Percentiles rank a stretch among this genome's conserved stretches.
phyloP scores from a whole-genome alignment of 139 green algal species.

The Asterochloris sp. region DNA sequence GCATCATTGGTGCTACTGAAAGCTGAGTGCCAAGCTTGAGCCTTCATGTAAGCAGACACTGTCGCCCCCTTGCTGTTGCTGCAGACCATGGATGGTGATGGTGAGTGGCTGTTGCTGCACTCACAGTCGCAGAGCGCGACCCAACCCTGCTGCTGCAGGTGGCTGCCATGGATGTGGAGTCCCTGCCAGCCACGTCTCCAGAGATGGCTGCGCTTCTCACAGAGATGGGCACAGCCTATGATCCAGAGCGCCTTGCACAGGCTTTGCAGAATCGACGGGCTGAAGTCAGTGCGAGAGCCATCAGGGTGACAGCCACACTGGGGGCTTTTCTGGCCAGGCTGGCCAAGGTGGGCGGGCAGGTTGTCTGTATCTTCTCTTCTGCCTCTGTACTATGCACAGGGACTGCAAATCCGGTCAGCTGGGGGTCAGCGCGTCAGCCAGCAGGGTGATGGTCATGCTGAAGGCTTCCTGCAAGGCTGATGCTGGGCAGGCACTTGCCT shows the following conservation, averaged over 20 bases:
- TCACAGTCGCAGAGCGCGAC: too few species aligned
- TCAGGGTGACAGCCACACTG: slow-evolving; percentile 52
- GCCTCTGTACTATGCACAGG: too few species aligned
- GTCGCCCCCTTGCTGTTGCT: background rate
- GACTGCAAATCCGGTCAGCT: too few species aligned
- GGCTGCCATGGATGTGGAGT: slow-evolving; percentile 74
- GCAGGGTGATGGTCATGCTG: too few species aligned
- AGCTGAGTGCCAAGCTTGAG: background rate
- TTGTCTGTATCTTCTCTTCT: too few species aligned
- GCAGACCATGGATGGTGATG: too few species aligned
- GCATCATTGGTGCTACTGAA: background rate
- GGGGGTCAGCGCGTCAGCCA: too few species aligned
- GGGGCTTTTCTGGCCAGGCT: slow-evolving; percentile 65
- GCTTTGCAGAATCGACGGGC: slow-evolving; percentile 34
- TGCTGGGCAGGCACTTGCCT: too few species aligned
- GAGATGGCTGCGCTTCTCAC: slow-evolving; percentile 69
- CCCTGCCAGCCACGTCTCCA: slow-evolving; percentile 33
- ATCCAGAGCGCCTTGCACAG: slow-evolving; percentile 66
- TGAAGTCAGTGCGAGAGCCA: slow-evolving; percentile 51
- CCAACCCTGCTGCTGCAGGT: slow-evolving; percentile 50
- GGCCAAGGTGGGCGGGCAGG: slow-evolving; percentile 3
- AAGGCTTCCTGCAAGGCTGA: too few species aligned
- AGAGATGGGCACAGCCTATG: slow-evolving; percentile 77
- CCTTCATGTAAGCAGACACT: background rate
- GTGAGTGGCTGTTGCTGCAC: too few species aligned